Conservation (phyloP, 441 rosid species). For the Erodium trifolium region DNA sequence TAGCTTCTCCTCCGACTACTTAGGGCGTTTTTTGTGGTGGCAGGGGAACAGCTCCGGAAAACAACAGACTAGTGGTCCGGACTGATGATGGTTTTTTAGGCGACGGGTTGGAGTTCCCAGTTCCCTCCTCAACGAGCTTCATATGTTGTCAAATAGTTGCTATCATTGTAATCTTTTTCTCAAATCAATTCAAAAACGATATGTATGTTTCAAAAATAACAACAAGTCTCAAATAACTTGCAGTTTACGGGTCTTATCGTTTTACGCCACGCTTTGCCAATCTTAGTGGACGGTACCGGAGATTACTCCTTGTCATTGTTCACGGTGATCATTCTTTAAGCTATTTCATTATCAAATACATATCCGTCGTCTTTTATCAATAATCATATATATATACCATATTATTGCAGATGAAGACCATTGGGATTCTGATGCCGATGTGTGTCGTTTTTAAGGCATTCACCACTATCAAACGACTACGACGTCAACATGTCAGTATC, state of each 20-base stretch:
- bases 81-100: constrained; percentile 31
- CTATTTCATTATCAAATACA: neutral
- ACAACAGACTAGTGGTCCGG: too few relatives aligned
- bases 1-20: too few relatives aligned
- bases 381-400: too few relatives aligned
- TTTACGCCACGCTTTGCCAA: constrained; percentile 61
- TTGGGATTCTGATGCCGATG: constrained; percentile 57
- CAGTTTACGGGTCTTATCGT: constrained; percentile 69
- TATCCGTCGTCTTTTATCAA: neutral
- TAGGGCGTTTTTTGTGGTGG: too few relatives aligned
- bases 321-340: constrained; percentile 30
- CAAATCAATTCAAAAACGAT: too few relatives aligned
- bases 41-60: too few relatives aligned
- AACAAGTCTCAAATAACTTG: constrained; percentile 10
- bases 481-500: constrained; percentile 36
- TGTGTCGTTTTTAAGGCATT: constrained; percentile 49
- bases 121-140: constrained; percentile 43
- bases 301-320: constrained; percentile 47
- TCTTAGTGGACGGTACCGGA: constrained; percentile 42
- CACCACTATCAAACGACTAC: constrained; percentile 40
- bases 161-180: constrained; percentile 35
- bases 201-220: too few relatives aligned
- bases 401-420: constrained; percentile 46
- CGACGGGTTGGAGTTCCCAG: constrained; percentile 31
- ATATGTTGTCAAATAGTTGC: constrained; percentile 62